Evolutionary conservation across 257 asterid species (phyloP), one percentile per base, ranked within the genome.

Genomic region (Ligustrum vulgare): DNA sequence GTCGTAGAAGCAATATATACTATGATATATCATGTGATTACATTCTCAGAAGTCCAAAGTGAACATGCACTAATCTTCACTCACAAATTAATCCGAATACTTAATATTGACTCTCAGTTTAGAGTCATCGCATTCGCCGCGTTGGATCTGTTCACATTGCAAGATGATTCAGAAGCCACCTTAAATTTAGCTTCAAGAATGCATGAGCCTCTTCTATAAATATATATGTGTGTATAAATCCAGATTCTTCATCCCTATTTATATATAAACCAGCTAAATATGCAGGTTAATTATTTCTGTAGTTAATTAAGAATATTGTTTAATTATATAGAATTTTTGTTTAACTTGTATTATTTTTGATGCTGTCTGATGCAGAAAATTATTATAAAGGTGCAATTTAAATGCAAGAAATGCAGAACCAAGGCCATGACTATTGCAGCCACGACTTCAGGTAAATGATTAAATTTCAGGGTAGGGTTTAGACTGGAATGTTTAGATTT

Each of bases 391-490:
- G 82, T 82, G 33, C 77, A 80, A 35, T 62, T 76, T 37, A 73
- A 75, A n/a, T 82, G 87, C 87, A 70, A 79, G 4, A 86, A 80
- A 74, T 84, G 91, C 79, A 79, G 75, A 82, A 71, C 86, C 77
- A 86, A 78, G 80, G 83, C 84, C 64, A 75, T 86, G 89, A 84
- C 69, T 72, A 83, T 87, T 69, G 89, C 87, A 6, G 89, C 89
- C 71, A 81, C 2, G 83, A 73, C 86, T 72, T 34, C 87, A 11
- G 49, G 49, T 41, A 3, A 10, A 41, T 39, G 11, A 39, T 39
- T 39, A 39, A 39, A 39, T 39, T 39, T 39, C 47, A 39, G 47
- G 47, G 15, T 28, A 28, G 31, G 31, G 31, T 28, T 28, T 28
- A 28, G 31, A 28, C 31, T 28, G 31, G 31, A 28, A 36, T 36